Evolutionary conservation across 352 stramenopile genomes (phyloP), one percentile per base, ranked within the genome.

Genomic region (Globisporangium orthogonon): DNA sequence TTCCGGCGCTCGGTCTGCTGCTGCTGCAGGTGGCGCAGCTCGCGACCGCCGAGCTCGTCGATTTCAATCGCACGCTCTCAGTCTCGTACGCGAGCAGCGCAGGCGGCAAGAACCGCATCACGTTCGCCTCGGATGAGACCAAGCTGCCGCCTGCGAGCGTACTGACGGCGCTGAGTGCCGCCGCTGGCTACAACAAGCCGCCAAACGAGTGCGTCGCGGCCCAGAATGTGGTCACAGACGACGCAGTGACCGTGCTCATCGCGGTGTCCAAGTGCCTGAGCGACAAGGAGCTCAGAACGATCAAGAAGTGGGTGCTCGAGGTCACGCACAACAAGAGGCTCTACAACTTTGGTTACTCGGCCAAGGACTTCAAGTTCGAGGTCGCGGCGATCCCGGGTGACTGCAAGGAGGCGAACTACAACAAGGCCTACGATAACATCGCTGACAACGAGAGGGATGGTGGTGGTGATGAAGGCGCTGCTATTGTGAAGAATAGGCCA

Each of bases 211-310:
- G 58, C 30, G 44, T 43, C 31, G 18, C 9, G 30, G 29, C 37
- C 11, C 10, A 56, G 10, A 30, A 50, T 0, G 39, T 37, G 13
- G 46, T 74, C 2, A 50, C 62, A 2, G 39, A 58, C 18, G 58
- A 59, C 2, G 48, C 61, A 10, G 63, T 66, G 0, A 67, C 64
- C 3, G 70, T 85, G 28, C 58, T 87, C 23, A 54, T 87, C 37
- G 76, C 67, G 6, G 73, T 87, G 52, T 86, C 76, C 52, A 83
- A 86, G 57, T 87, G 78, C 37, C 46, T 87, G 11, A 71, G 69
- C 37, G 37, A 77, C 30, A 53, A 58, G 30, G 56, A 66, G 29
- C 37, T 89, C 14, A 52, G 43, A 4, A 55, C 67, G 14, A 70
- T 87, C 17, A 62, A 82, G 13, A 58, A 74, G 14, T 89, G 78